These are phyloP conservation scores for Asterophora lycoperdoides DNA, from an alignment of 768 basidiomycete species.

Conservation along the genomic window DNA sequence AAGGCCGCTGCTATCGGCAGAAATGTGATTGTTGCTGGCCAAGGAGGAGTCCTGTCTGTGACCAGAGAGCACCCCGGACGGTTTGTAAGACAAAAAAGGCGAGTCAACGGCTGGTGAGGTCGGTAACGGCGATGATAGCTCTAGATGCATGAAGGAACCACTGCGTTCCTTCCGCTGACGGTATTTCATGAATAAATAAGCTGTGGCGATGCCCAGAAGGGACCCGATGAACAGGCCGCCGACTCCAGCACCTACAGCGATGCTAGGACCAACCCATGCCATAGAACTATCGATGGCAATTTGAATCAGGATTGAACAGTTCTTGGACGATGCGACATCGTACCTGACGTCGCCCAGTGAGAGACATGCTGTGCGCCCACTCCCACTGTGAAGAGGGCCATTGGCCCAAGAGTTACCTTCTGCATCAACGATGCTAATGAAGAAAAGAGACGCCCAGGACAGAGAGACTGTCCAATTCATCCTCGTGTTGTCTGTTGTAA, in stretches of 20 bases:
- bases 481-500: conserved; percentile 38
- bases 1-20: conserved; percentile 4
- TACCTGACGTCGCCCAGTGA: conserved; percentile 23
- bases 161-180: conserved; percentile 20
- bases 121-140: conserved; percentile 16
- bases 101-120: no score
- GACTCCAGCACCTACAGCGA: conserved; percentile 34
- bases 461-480: conserved; percentile 58
- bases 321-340: not conserved
- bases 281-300: not conserved
- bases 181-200: conserved; percentile 30
- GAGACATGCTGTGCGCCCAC: conserved; percentile 39
- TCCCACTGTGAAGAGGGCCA: conserved; percentile 52
- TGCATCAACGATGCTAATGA: conserved; percentile 49
- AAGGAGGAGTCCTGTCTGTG: conserved; percentile 17
- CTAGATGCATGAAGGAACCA: conserved; percentile 25
- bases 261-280: conserved; percentile 11
- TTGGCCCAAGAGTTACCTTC: conserved; percentile 49
- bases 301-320: not conserved
- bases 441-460: conserved; percentile 53
- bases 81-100: conserved; percentile 16
- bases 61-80: conserved; percentile 16
- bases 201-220: conserved; percentile 27
- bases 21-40: conserved; percentile 10
- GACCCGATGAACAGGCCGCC: conserved; percentile 38